A percentile compares a stretch with the other conserved stretches of the same genome.
These are phyloP conservation scores for Torulaspora quercuum DNA, from an alignment of 805 yeast genomes.

Conservation along the genomic window DNA sequence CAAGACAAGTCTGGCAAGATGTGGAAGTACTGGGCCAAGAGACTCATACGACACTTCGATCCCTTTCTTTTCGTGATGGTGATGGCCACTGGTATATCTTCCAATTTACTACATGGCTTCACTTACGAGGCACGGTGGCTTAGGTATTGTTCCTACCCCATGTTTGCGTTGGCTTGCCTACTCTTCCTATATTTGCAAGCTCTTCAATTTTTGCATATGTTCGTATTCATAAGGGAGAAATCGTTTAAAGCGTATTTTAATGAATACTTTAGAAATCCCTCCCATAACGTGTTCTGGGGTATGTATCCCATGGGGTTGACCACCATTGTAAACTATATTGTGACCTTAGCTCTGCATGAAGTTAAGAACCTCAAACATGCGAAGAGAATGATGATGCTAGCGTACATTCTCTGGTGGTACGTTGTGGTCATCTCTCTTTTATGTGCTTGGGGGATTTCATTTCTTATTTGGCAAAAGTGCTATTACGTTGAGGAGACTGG, in stretches of 20 bases:
- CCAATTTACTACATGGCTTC: conserved; percentile 57
- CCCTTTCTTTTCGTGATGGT: conserved; percentile 66
- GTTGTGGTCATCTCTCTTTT: conserved; percentile 51
- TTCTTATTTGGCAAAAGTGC: conserved; percentile 42
- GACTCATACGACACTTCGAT: conserved; percentile 32
- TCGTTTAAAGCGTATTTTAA: conserved; percentile 25
- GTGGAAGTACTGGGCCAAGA: conserved; percentile 1
- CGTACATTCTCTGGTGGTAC: conserved; percentile 74
- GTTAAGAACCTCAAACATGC: conserved; percentile 19
- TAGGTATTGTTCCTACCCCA: conserved; percentile 51
- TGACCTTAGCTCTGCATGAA: conserved; percentile 39
- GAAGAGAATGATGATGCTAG: conserved; percentile 45
- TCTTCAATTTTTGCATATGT: conserved; percentile 42
- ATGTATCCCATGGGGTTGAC: conserved; percentile 77
- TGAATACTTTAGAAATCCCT: conserved; percentile 40
- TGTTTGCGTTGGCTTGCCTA: conserved; percentile 57
- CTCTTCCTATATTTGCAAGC: conserved; percentile 44
- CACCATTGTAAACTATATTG: conserved; percentile 59
- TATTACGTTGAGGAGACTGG: conserved; percentile 28
- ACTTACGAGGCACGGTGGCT: conserved; percentile 66
- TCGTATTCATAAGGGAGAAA: conserved; percentile 29
- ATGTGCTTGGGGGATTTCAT: conserved; percentile 61
- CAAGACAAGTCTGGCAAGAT: neutral
- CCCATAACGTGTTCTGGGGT: conserved; percentile 64
- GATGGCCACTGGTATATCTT: conserved; percentile 85